Evolutionary conservation across 2,329 filamentous ascomycete genomes (phyloP), one percentile per base, ranked within the genome.

Genomic region (Alternaria dauci): DNA sequence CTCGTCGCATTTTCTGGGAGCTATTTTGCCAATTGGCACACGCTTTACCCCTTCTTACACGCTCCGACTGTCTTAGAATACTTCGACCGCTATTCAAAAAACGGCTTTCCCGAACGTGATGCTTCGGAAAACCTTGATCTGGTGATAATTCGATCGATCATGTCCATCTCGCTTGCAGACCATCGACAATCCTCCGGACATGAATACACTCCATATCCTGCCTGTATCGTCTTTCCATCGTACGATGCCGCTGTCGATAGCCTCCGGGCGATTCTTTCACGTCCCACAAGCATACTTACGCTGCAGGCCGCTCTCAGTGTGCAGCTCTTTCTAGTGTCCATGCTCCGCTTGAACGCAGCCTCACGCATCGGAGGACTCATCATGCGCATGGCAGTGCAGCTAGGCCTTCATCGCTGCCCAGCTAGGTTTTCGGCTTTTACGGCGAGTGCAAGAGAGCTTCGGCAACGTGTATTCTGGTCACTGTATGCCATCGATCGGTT

Each of bases 21-120:
- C 47, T 88, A 86, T 62, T 88, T 88, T 61, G 80, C 86, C 25
- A 80, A 83, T 16, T 88, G 86, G 86, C 86, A 88, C 63, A 82
- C 84, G 0, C 79, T 84, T 2, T 83, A 86, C 42, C 86, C 86
- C 0, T 87, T 86, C 55, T 76, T 88, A 5, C 83, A 86, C 63
- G 86, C 83, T 0, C 85, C 85, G 1, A 79, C 81, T 4, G 75
- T 87, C 2, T 74, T 87, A 2, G 75, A 78, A 16, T 70, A 79
- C 1, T 80, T 87, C 46, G 83, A 86, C 60, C 72, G 73, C 20
- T 66, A 82, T 8, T 77, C 81, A n/a, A 68, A 71, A 3, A 60
- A 66, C 12, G 79, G 80, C 0, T 56, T 75, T 1, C 59, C 68
- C 2, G 66, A 71, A 3, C 55, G 81, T 0, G 68, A 66, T n/a